Conservation (phyloP, 352 stramenopile genomes). For the Globisporangium splendens region DNA sequence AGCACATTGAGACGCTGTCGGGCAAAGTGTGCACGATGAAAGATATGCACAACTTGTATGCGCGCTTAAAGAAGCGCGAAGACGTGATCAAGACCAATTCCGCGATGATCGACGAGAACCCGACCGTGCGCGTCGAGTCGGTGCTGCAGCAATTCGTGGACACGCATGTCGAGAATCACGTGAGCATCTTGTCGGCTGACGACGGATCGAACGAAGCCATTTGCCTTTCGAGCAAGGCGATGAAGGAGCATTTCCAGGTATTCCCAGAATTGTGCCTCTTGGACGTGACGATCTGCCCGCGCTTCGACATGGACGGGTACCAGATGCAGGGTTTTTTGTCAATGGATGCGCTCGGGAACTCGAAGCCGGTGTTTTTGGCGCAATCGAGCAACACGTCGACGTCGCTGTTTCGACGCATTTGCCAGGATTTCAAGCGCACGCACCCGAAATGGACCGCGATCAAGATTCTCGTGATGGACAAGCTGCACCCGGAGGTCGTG, state of each 20-base stretch:
- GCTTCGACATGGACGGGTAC: constrained; percentile 32
- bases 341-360: constrained; percentile 70
- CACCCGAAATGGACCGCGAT: constrained; percentile 56
- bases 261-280: constrained; percentile 60
- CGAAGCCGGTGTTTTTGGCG: constrained; percentile 57
- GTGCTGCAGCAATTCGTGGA: constrained; percentile 71
- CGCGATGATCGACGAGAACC: constrained; percentile 20
- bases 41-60: constrained; percentile 76
- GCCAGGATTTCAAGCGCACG: constrained; percentile 72
- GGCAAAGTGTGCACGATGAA: constrained; percentile 78
- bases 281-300: constrained; percentile 38
- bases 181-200: constrained; percentile 64
- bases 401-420: constrained; percentile 54
- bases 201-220: constrained; percentile 73
- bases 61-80: constrained; percentile 58
- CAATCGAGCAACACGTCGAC: constrained; percentile 46
- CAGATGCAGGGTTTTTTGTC: constrained; percentile 58
- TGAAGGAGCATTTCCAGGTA: constrained; percentile 70
- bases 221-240: constrained; percentile 63
- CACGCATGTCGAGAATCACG: constrained; percentile 67
- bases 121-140: constrained; percentile 36
- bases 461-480: constrained; percentile 69
- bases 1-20: constrained; percentile 63
- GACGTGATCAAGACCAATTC: constrained; percentile 45
- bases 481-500: constrained; percentile 46